These are phyloP conservation scores for Oryza glumipatula DNA, from an alignment of 176 grass and related monocot genomes.

Conservation along the genomic window DNA sequence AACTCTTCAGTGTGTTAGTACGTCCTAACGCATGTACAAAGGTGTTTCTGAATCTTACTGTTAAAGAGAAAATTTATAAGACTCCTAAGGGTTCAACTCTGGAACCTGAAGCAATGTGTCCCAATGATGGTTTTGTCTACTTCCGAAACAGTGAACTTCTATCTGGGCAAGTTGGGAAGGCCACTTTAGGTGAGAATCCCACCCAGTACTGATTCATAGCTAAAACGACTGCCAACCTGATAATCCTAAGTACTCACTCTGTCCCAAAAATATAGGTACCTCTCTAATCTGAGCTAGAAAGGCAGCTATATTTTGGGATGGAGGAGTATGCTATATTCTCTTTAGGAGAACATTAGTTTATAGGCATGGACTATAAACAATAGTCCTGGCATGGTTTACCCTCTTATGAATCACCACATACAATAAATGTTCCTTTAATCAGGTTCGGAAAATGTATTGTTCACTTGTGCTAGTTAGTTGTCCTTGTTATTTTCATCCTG, in stretches of 20 bases:
- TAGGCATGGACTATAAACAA: background rate
- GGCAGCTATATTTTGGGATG: too few species aligned
- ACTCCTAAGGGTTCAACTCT: too few species aligned
- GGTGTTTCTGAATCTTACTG: slow-evolving; percentile 88
- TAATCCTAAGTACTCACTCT: too few species aligned
- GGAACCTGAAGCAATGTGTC: slow-evolving; percentile 74
- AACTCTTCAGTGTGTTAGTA: slow-evolving; percentile 88
- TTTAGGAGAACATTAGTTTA: background rate
- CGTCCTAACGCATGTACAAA: slow-evolving; percentile 83
- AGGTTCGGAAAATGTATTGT: slow-evolving; percentile 15
- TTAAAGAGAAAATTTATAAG: slow-evolving; percentile 79
- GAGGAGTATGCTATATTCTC: too few species aligned
- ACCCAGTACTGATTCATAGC: background rate
- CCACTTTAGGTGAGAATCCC: slow-evolving; percentile 74
- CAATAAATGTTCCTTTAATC: background rate
- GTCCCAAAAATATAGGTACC: too few species aligned
- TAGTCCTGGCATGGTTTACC: background rate
- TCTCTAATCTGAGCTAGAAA: too few species aligned
- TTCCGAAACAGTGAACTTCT: slow-evolving; percentile 97
- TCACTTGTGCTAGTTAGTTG: slow-evolving; percentile 7
- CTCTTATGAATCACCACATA: slow-evolving; percentile 15
- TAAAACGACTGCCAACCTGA: background rate
- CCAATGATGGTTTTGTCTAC: slow-evolving; percentile 84
- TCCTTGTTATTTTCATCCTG: slow-evolving; percentile 27
- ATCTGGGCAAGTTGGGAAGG: slow-evolving; percentile 86